Conservation (phyloP, 2,329 filamentous ascomycete species). For the Daldinia sp. region DNA sequence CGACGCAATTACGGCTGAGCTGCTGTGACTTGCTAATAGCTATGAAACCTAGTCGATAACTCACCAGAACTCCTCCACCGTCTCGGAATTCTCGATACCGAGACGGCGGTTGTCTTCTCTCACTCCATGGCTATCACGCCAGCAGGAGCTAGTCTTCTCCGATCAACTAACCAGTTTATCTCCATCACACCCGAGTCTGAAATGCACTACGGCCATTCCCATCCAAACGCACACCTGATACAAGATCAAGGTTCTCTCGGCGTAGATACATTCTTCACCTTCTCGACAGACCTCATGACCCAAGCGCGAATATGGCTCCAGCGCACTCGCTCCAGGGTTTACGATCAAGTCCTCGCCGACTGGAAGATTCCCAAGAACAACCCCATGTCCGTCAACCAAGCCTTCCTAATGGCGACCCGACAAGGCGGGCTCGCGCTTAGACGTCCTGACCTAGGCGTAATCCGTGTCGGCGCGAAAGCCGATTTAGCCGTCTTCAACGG, state of each 20-base stretch:
- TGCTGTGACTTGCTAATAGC: not conserved
- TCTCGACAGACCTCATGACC: slow-evolving; percentile 57
- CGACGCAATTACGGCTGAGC: not conserved
- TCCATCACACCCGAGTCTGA: slow-evolving; percentile 67
- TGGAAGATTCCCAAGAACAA: slow-evolving; percentile 56
- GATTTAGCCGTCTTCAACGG: slow-evolving; percentile 64
- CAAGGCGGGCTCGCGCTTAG: slow-evolving; percentile 61
- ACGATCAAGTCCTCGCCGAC: slow-evolving; percentile 48
- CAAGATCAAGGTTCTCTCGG: slow-evolving; percentile 62
- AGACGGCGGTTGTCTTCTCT: slow-evolving; percentile 60
- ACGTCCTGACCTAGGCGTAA: slow-evolving; percentile 59
- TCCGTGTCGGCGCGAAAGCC: slow-evolving; percentile 60
- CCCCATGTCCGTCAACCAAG: slow-evolving; percentile 63
- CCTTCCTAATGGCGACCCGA: slow-evolving; percentile 63
- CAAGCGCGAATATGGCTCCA: slow-evolving; percentile 66
- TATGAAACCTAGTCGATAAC: slow-evolving; percentile 43
- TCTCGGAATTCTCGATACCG: slow-evolving; percentile 52
- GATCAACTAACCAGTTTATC: slow-evolving; percentile 59
- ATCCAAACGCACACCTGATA: slow-evolving; percentile 53
- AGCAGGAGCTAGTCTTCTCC: slow-evolving; percentile 53
- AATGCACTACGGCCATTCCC: slow-evolving; percentile 65
- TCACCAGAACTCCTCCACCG: slow-evolving; percentile 50
- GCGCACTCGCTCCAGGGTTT: slow-evolving; percentile 51
- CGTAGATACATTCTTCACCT: slow-evolving; percentile 63
- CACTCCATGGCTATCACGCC: slow-evolving; percentile 58